Percentiles rank a stretch among this genome's conserved stretches.
phyloP scores from a whole-genome alignment of 495 filamentous ascomycete species.

The Hypoxylon fuscum region DNA sequence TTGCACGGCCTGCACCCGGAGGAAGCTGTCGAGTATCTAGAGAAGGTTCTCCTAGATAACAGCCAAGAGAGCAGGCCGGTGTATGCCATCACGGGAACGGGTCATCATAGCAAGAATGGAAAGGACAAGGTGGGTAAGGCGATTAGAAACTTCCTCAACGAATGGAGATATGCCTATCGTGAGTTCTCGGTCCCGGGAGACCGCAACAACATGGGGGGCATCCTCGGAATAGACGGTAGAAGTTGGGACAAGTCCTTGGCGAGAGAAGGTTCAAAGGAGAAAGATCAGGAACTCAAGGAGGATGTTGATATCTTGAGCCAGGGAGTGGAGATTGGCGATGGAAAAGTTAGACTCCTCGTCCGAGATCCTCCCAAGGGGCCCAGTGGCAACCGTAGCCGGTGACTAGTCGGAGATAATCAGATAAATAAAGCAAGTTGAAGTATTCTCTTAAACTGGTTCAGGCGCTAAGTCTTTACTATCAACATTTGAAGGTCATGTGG shows the following conservation, averaged over 20 bases:
- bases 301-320: constrained; percentile 68
- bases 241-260: constrained; percentile 82
- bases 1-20: constrained; percentile 96
- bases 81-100: constrained; percentile 96
- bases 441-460: constrained; percentile 25
- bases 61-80: constrained; percentile 75
- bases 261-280: constrained; percentile 56
- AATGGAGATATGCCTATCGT: constrained; percentile 94
- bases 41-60: constrained; percentile 85
- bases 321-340: constrained; percentile 66
- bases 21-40: constrained; percentile 94
- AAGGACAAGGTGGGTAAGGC: constrained; percentile 99
- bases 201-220: constrained; percentile 87
- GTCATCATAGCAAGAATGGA: constrained; percentile 97
- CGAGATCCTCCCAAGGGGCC: constrained; percentile 64
- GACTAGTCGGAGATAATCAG: constrained; percentile 36
- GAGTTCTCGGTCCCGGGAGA: constrained; percentile 97
- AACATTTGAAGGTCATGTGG: too few relatives aligned
- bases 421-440: constrained; percentile 39
- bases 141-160: constrained; percentile 87
- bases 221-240: constrained; percentile 89
- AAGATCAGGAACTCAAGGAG: constrained; percentile 62
- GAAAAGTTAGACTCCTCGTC: constrained; percentile 67
- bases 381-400: constrained; percentile 50
- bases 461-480: too few relatives aligned